phyloP scores from a whole-genome alignment of 257 asterid genomes.

The Ilex asprella region DNA sequence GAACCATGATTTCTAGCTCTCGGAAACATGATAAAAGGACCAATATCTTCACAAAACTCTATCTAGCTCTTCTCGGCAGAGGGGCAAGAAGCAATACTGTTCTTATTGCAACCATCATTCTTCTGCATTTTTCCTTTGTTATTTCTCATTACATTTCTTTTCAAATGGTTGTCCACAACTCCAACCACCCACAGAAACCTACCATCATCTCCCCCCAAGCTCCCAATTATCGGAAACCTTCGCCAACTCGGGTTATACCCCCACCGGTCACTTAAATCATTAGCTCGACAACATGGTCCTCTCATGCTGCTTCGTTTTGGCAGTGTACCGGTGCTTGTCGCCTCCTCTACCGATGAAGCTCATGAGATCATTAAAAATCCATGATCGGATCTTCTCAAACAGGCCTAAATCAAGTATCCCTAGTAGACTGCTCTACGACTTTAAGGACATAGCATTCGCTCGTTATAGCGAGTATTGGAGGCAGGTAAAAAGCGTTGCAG shows the following conservation, averaged over 20 bases:
- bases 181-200: not conserved
- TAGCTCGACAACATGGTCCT: not conserved
- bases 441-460: not conserved
- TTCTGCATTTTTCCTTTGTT: not conserved
- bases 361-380: not conserved
- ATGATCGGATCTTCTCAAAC: not conserved
- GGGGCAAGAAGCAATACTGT: not conserved
- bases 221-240: not conserved
- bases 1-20: too few species aligned
- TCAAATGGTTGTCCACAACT: not conserved
- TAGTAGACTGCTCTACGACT: not conserved
- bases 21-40: too few species aligned
- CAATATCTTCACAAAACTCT: too few species aligned
- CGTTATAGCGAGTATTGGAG: not conserved
- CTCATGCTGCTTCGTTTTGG: not conserved
- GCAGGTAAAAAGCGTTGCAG: not conserved
- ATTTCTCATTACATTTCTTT: not conserved
- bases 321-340: not conserved
- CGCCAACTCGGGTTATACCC: not conserved
- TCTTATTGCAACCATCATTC: not conserved
- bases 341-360: not conserved
- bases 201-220: not conserved
- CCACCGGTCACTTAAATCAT: not conserved
- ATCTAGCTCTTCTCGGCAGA: too few species aligned
- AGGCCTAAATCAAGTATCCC: not conserved